Evolutionary conservation across 306 rosid genomes (phyloP).

Genomic region (Gynostemma pentaphyllum): DNA sequence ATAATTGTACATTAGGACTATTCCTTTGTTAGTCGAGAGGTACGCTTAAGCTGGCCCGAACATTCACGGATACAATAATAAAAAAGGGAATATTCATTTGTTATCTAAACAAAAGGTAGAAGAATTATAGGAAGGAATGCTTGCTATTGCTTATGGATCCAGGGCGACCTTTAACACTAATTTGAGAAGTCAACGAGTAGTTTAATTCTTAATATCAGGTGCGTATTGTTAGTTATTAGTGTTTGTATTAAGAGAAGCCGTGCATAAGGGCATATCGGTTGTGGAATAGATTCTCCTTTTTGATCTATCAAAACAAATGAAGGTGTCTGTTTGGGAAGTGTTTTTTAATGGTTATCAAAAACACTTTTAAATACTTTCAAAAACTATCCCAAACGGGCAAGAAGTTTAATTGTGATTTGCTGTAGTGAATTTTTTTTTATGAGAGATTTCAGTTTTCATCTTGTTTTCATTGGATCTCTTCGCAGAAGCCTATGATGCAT

Average conservation of each 20-base stretch:
- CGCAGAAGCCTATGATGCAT: constrained; percentile 83
- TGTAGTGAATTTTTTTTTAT: background rate
- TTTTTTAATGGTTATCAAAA: too few relatives aligned
- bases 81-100: too few relatives aligned
- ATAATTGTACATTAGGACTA: too few relatives aligned
- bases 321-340: too few relatives aligned
- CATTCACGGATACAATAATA: too few relatives aligned
- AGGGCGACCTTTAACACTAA: background rate
- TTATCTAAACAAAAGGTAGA: background rate
- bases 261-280: too few relatives aligned
- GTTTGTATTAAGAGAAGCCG: background rate
- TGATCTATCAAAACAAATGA: too few relatives aligned
- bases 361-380: too few relatives aligned
- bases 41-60: too few relatives aligned
- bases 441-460: constrained; percentile 7
- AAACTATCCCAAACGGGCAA: too few relatives aligned
- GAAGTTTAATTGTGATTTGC: background rate
- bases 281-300: too few relatives aligned
- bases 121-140: background rate
- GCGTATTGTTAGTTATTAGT: background rate
- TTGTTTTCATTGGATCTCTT: constrained; percentile 16
- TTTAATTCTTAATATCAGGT: background rate
- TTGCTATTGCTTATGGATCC: background rate
- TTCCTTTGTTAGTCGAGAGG: too few relatives aligned
- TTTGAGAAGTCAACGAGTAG: background rate